A percentile compares a stretch with the other conserved stretches of the same genome.
Conservation (phyloP, 176 grass and related monocot species). For the Bothriochloa decipiens region DNA sequence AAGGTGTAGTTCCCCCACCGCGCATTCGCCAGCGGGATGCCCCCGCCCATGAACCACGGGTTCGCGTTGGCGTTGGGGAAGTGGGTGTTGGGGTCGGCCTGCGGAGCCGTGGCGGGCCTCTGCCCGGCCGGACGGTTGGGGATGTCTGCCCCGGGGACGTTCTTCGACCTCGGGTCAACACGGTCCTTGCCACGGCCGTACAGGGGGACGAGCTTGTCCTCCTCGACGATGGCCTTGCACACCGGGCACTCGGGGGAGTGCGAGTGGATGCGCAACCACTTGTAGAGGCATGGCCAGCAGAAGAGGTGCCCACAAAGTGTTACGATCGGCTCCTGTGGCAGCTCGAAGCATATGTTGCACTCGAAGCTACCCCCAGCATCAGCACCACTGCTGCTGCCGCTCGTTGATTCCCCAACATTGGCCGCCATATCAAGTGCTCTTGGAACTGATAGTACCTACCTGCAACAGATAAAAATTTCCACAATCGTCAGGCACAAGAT, state of each 20-base stretch:
- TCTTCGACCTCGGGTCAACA: constrained; percentile 71
- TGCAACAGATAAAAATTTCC: not conserved
- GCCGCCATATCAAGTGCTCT: constrained; percentile 39
- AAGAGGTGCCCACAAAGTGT: constrained; percentile 89
- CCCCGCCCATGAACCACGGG: constrained; percentile 67
- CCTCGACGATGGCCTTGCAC: constrained; percentile 81
- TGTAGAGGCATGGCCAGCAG: constrained; percentile 92
- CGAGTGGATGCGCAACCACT: constrained; percentile 77
- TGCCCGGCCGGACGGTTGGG: constrained; percentile 70
- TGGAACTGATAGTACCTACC: constrained; percentile 16
- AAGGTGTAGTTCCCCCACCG: constrained; percentile 85
- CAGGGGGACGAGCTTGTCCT: constrained; percentile 79
- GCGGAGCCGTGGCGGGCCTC: constrained; percentile 67
- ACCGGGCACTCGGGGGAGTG: constrained; percentile 83
- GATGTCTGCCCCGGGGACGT: constrained; percentile 60
- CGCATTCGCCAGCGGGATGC: constrained; percentile 46
- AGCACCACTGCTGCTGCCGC: constrained; percentile 36
- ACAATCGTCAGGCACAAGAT: not conserved
- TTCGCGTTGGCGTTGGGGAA: constrained; percentile 54
- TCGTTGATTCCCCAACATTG: constrained; percentile 60
- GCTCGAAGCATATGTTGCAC: constrained; percentile 97
- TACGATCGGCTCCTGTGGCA: constrained; percentile 80
- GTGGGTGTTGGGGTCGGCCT: constrained; percentile 55
- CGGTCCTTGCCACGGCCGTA: constrained; percentile 86
- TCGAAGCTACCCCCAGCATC: constrained; percentile 60